Evolutionary conservation across 2,329 filamentous ascomycete genomes (phyloP), one percentile per base, ranked within the genome.

Genomic region (Arthrobotrys megalospora): DNA sequence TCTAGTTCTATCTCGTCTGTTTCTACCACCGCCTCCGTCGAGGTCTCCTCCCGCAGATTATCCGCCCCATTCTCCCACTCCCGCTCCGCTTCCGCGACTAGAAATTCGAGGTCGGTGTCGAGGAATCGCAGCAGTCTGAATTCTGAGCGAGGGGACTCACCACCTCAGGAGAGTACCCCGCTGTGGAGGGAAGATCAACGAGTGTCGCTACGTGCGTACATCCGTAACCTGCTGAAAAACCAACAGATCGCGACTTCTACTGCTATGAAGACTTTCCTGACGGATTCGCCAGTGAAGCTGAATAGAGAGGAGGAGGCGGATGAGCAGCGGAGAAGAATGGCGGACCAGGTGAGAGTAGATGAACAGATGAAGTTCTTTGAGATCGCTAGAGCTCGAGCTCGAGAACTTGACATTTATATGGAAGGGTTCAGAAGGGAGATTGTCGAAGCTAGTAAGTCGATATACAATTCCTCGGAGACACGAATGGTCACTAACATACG

Each of bases 341-440:
- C 97, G 84, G 96, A 99, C 82, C 91, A 93, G 83, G 92, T 92
- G 84, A 90, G 96, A 52, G 89, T 98, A 65, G 93, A 97, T 82
- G 96, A 99, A 84, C 96, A 99, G 84, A 92, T 91, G 83, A 90
- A 91, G 80, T 99, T 99, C 83, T 99, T 97, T 84, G 95, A 99
- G 83, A 94, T 99, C 83, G 96, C 96, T 7, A 88, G 94, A 80
- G 91, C 94, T 84, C 90, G 96, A 80, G 96, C 96, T 1, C 92
- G 93, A 4, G 96, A 98, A 82, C 87, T 99, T 63, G 96, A 99
- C 84, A 93, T 97, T 24, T 97, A 98, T 83, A 99, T 99, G 96
- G 96, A 99, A 85, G 88, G 89, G 77, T 92, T 92, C 83, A 86
- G 90, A 55, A 85, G 89, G 79, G 89, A 91, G 77, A 90, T 92